Evolutionary conservation across 768 basidiomycete genomes (phyloP), one percentile per base, ranked within the genome.

Genomic region (Tylopilus vinaceipallidus): DNA sequence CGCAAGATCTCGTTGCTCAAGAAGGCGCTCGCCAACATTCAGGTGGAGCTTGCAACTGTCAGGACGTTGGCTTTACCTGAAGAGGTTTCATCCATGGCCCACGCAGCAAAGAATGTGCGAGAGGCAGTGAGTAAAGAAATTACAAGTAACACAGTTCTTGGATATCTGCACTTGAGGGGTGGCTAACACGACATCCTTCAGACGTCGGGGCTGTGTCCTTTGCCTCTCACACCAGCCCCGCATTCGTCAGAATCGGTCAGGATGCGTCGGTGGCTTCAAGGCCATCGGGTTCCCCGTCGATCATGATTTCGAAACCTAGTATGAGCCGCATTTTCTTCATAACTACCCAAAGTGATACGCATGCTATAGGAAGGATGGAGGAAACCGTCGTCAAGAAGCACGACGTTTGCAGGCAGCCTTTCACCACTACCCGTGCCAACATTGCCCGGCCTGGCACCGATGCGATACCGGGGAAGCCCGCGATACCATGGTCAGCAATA

Each of bases 1-100:
- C 49, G 42, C n/a, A 63, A 52, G 53, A 55, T 60, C 9, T 23
- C 35, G 4, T 49, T 62, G n/a, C 36, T 57, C 3, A 40, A 63
- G 22, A 45, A 51, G 10, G 62, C 48, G 8, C n/a, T 65, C 9
- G 53, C 39, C 0, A 27, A 23, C 9, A 23, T 55, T 29, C 48
- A 26, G 19, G 34, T 33, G 10, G 55, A 57, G 14, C 47, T 65
- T 19, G 22, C 32, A 4, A 19, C 32, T 10, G 16, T 54, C 43
- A 58, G 51, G 63, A 27, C 23, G 23, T 12, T 27, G n/a, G 35
- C 30, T 4, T 9, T 41, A 12, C 47, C 57, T 23, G 16, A 8
- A 17, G 30, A 53, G 3, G 52, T 12, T 7, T 2, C 13, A 16
- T 17, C 42, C 30, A 16, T 33, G 23, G 10, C 35, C 14, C 55